A percentile compares a stretch with the other conserved stretches of the same genome.
Conservation (phyloP, 805 yeast genomes). For the Metschnikowia matae region DNA sequence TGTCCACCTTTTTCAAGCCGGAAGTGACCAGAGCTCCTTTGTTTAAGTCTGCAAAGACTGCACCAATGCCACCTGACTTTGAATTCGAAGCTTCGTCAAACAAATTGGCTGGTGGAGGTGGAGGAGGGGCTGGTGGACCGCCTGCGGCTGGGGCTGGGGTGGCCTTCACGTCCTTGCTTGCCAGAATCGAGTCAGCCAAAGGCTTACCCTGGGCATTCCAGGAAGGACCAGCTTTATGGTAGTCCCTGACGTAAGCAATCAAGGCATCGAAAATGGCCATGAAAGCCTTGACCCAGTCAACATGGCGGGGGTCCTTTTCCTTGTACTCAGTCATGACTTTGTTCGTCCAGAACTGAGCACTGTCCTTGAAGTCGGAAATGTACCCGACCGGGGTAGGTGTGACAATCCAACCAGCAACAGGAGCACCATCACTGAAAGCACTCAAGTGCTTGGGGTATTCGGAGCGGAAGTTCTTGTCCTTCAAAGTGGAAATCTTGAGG, state of each 20-base stretch:
- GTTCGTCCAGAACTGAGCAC: conserved; percentile 92
- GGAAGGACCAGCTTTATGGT: conserved; percentile 77
- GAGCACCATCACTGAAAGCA: conserved; percentile 83
- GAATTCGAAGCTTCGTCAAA: conserved; percentile 37
- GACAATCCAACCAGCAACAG: conserved; percentile 89
- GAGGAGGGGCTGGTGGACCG: conserved; percentile 81
- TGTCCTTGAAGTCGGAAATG: conserved; percentile 80
- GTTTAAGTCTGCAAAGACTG: conserved; percentile 88
- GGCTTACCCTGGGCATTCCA: conserved; percentile 65
- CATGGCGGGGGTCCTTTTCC: conserved; percentile 63
- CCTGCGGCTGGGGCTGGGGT: conserved; percentile 31
- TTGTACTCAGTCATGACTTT: conserved; percentile 81
- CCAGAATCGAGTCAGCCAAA: conserved; percentile 47
- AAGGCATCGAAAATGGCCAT: conserved; percentile 63
- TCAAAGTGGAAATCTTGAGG: conserved; percentile 53
- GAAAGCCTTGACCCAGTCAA: conserved; percentile 76
- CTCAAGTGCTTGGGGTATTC: conserved; percentile 67
- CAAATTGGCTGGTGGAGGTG: conserved; percentile 76
- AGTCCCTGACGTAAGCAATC: conserved; percentile 67
- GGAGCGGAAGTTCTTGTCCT: conserved; percentile 72
- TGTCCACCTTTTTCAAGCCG: conserved; percentile 87
- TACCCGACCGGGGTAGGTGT: conserved; percentile 69
- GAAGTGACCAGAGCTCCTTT: conserved; percentile 82
- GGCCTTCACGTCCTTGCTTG: conserved; percentile 26
- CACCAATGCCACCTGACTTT: conserved; percentile 57